Base-by-base conservation (phyloP, 2,329 filamentous ascomycete genomes). In the Grosmannia huntii region DNA sequence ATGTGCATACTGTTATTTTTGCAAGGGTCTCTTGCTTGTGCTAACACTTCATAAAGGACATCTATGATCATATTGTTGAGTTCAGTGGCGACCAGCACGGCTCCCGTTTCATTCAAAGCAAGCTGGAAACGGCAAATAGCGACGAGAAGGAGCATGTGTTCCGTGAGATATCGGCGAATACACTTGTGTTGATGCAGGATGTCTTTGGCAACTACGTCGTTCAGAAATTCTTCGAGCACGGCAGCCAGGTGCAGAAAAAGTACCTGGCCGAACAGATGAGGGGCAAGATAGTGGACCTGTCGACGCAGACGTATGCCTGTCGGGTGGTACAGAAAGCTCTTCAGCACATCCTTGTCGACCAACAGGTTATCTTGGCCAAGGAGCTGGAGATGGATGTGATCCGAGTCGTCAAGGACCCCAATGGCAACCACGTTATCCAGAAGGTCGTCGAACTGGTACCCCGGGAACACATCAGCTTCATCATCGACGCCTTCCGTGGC, bases 201-300 rank as follows among this genome's bases (percentile, higher is more conserved):
- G 86, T 97, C 0, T 99, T 96, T 68, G 94, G 94, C 57, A 99
- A 99, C 70, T 99, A 97, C 68, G 94, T 99, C 41, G 91, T 97
- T 46, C 94, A 99, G 68, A 97, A 96, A 70, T 85, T 97, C 68
- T 96, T 97, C 62, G 92, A 97, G 69, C 90, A 97, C 69, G 92
- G 94, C 46, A 95, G 90, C 64, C 91, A 96, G 71, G 81, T 85
- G 0, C 94, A 99, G 73, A 99, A 99, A 75, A 90, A 86, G 70
- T 79, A 87, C 2, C 73, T 99, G 49, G 90, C 90, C 0, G 83
- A 84, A 62, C 84, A 88, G 70, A 96, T 97, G 90, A 89, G 86
- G 69, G 87, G 87, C 7, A 88, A 91, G 67, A 84, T 97, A 14
- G 75, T 88, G 52, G 81, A 84, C 36, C 74, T 99, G 56, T 95